A percentile compares a stretch with the other conserved stretches of the same genome.
Conservation (phyloP, 805 yeast species). For the Starmerella geochares region DNA sequence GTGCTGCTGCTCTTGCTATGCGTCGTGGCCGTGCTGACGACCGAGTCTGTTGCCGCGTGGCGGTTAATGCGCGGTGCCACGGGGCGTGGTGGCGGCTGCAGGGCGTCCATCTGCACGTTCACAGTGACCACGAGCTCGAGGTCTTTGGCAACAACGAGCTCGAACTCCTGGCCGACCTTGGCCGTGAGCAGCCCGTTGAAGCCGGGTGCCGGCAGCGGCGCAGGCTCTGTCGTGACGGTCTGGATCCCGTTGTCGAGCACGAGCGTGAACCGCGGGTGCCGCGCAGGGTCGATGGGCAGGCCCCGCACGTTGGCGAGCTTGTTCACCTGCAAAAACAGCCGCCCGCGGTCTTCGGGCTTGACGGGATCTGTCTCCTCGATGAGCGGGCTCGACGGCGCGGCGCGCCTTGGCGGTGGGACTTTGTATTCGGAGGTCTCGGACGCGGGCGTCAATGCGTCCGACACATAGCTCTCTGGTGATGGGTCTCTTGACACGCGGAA, state of each 20-base stretch:
- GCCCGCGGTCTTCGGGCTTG: slow-evolving; percentile 24
- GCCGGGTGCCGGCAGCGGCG: slow-evolving; percentile 21
- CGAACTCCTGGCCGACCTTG: slow-evolving; percentile 55
- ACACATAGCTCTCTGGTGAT: neutral
- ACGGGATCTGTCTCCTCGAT: slow-evolving; percentile 26
- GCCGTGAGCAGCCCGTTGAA: slow-evolving; percentile 18
- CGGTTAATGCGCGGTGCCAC: slow-evolving; percentile 8
- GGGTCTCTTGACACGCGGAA: slow-evolving; percentile 7
- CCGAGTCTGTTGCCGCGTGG: slow-evolving; percentile 8
- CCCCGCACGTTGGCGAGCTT: slow-evolving; percentile 23
- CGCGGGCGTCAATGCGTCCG: neutral
- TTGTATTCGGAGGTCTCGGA: neutral
- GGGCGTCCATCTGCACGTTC: slow-evolving; percentile 42
- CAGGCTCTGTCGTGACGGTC: slow-evolving; percentile 25
- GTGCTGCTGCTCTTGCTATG: neutral
- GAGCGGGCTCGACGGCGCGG: neutral
- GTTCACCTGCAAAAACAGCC: slow-evolving; percentile 26
- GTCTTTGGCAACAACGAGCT: slow-evolving; percentile 50
- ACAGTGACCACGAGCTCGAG: slow-evolving; percentile 62
- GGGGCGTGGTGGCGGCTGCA: slow-evolving; percentile 31
- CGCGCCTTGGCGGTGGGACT: neutral
- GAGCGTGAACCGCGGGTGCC: slow-evolving; percentile 26
- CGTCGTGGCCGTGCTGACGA: neutral
- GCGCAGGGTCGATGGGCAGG: slow-evolving; percentile 23
- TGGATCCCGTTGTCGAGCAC: slow-evolving; percentile 28